Evolutionary conservation across 768 basidiomycete species (phyloP).

Genomic region (Rhodotorula toruloides): DNA sequence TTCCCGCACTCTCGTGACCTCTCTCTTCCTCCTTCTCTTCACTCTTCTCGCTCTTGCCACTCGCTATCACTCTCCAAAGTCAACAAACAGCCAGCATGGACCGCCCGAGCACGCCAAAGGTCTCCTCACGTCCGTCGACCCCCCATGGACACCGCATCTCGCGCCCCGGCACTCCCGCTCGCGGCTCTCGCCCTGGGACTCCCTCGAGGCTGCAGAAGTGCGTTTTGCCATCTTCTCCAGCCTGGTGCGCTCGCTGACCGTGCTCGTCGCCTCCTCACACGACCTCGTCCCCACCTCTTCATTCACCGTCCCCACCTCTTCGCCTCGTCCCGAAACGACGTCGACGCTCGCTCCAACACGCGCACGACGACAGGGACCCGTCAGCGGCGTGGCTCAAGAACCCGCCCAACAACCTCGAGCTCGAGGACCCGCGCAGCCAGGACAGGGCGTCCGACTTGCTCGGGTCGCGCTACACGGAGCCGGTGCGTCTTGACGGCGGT

Average conservation of each 20-base stretch:
- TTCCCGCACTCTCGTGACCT: too few species aligned
- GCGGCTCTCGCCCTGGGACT: not conserved
- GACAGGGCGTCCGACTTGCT: not conserved
- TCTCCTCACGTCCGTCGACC: not conserved
- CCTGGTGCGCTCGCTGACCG: not conserved
- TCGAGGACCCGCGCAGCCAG: not conserved
- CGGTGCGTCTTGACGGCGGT: too few species aligned
- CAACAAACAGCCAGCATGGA: not conserved
- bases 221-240: too few species aligned
- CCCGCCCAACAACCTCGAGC: constrained; percentile 3
- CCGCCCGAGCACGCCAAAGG: not conserved
- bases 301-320: not conserved
- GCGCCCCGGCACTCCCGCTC: not conserved
- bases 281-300: not conserved
- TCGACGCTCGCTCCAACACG: not conserved
- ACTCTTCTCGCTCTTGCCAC: not conserved
- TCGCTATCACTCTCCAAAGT: rapidly evolving
- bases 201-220: not conserved
- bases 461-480: not conserved
- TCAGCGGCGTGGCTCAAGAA: not conserved
- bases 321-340: not conserved
- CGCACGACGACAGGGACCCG: constrained; percentile 5
- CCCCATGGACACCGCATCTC: not conserved
- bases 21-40: too few species aligned
- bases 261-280: too few species aligned